Base-by-base conservation (phyloP, 805 yeast genomes). In the Ogataea henricii region DNA sequence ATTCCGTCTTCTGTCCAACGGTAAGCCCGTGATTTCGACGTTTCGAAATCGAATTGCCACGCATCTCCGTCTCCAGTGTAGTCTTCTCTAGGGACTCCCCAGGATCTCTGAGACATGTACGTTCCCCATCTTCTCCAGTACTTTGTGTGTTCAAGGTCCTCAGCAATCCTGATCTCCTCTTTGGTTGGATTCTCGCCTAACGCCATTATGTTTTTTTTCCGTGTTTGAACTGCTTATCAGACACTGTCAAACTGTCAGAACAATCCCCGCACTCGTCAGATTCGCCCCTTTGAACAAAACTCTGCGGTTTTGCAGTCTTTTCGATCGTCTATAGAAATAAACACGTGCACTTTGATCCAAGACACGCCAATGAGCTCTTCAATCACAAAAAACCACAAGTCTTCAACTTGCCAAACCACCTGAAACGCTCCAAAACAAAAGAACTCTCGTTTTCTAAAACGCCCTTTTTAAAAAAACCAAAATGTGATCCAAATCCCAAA, bases 1-100 rank as follows among this genome's bases (percentile, higher is more conserved):
- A 90, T 71, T 2, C 97, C 97, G 64, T 90, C 97, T 66, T 91
- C 97, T 35, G 96, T 96, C 97, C 97, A 90, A 37, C 97, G 75
- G 65, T 87, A 90, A 12, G 88, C 81, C 55, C 97, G 73, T 18
- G 90, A 79, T 50, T 82, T 75, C 1, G 95, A 85, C 51, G 88
- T 89, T 50, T 88, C 95, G 64, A 89, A 89, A 6, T 95, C 88
- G 67, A 90, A 90, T 32, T 81, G 76, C 97, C 97, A 90, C 3
- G 96, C 96, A 57, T 89, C 89, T 36, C 97, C 97, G 56, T 82
- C 78, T 43, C 68, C 73, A 0, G 96, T 86, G 67, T 90, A 90
- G 64, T 89, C 97, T 67, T 90, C 97, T 51, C 97, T 73, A 4
- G 87, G 92, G 1, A 89, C 80, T 26, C 87, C 82, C 96, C 96